A percentile compares a stretch with the other conserved stretches of the same genome.
These are phyloP conservation scores for Cutaneotrichosporon cavernicola DNA, from an alignment of 1,284 basidiomycete genomes.

Conservation along the genomic window DNA sequence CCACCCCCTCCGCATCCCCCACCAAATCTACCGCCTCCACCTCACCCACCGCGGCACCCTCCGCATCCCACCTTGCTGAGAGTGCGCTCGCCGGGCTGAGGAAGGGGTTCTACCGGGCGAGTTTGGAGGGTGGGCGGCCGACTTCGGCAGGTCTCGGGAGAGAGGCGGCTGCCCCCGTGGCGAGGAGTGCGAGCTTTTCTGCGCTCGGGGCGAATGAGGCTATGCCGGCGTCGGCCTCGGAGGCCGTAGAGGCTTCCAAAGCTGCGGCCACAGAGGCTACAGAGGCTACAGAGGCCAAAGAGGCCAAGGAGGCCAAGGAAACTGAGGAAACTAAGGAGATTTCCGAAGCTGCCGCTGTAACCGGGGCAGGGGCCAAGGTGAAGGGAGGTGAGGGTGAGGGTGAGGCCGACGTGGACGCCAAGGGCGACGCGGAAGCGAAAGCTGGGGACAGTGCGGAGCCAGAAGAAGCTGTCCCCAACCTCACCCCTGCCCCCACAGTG, in stretches of 20 bases:
- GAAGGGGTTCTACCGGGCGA: slow-evolving; percentile 32
- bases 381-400: not conserved
- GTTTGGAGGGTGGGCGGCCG: slow-evolving; percentile 14
- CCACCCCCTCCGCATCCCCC: not conserved
- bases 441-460: slow-evolving; percentile 5
- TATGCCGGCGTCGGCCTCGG: not conserved
- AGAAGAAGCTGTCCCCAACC: not conserved
- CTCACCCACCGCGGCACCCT: not conserved
- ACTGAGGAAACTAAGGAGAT: too few relatives aligned
- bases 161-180: not conserved
- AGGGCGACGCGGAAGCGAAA: not conserved
- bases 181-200: slow-evolving; percentile 2
- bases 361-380: not conserved
- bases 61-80: slow-evolving; percentile 37
- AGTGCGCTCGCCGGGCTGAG: slow-evolving; percentile 41
- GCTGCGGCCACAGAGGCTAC: not conserved
- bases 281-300: not conserved
- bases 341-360: too few relatives aligned
- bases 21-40: slow-evolving; percentile 5
- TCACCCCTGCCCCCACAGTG: slow-evolving; percentile 1
- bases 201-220: not conserved
- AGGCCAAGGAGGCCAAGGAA: not conserved
- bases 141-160: slow-evolving; percentile 7
- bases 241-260: not conserved
- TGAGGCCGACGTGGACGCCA: not conserved